Conservation (phyloP, 768 basidiomycete species). For the Leucocoprinus birnbaumii region DNA sequence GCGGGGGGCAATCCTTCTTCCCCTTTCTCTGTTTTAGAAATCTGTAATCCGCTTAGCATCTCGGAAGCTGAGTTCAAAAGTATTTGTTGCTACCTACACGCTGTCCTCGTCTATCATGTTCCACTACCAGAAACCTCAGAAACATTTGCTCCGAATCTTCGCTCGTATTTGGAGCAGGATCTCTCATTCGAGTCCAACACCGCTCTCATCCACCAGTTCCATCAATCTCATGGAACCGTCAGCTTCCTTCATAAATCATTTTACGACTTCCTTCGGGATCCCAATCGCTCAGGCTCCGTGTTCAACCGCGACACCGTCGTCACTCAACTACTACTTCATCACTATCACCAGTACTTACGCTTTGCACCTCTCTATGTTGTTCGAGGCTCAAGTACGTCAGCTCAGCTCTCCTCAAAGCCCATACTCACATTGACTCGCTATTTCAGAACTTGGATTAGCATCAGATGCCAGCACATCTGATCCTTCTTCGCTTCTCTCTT, state of each 20-base stretch:
- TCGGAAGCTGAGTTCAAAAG: too few relatives aligned
- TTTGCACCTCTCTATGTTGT: background rate
- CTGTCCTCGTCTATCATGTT: too few relatives aligned
- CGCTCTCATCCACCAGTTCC: too few relatives aligned
- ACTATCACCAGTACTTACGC: background rate
- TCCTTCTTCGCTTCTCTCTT: background rate
- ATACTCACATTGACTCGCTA: too few relatives aligned
- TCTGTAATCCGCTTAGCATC: background rate
- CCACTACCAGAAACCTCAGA: too few relatives aligned
- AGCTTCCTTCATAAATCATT: constrained; percentile 2
- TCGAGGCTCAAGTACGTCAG: background rate
- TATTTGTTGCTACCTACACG: too few relatives aligned
- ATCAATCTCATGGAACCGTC: background rate
- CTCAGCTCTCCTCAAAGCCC: background rate
- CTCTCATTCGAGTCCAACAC: too few relatives aligned
- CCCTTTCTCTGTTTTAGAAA: too few relatives aligned
- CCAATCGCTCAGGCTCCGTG: background rate
- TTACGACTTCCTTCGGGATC: constrained; percentile 5
- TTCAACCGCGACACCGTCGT: background rate
- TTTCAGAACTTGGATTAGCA: background rate
- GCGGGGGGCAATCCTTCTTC: background rate
- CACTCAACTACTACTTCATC: background rate
- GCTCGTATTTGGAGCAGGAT: background rate
- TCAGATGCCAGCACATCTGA: background rate
- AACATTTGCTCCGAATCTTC: too few relatives aligned